Conservation (phyloP, 2,329 filamentous ascomycete genomes). For the Pseudopithomyces chartarum region DNA sequence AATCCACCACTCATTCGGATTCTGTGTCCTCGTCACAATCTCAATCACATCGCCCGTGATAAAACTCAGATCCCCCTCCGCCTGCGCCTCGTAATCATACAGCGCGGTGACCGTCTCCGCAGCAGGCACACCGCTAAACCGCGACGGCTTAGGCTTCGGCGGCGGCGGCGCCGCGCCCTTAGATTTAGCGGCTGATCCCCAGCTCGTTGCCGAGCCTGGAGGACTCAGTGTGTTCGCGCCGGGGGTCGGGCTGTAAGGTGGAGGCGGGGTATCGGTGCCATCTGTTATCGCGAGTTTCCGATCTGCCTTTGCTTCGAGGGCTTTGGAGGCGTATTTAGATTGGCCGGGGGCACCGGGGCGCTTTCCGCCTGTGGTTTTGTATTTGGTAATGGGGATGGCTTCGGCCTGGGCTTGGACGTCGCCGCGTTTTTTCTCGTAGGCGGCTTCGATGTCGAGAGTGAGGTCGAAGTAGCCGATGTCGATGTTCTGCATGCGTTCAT, state of each 20-base stretch:
- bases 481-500: constrained; percentile 96
- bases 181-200: constrained; percentile 52
- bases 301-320: constrained; percentile 42
- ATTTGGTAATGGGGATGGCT: constrained; percentile 81
- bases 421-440: constrained; percentile 86
- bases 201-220: constrained; percentile 41
- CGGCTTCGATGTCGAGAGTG: constrained; percentile 86
- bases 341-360: constrained; percentile 36
- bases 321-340: constrained; percentile 47
- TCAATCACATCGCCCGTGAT: constrained; percentile 87
- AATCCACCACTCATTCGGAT: constrained; percentile 97
- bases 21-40: constrained; percentile 79
- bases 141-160: constrained; percentile 68
- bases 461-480: constrained; percentile 98
- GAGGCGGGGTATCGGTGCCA: constrained; percentile 43
- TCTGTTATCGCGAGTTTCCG: constrained; percentile 38
- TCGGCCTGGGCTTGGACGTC: constrained; percentile 87
- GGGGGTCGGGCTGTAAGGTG: constrained; percentile 46
- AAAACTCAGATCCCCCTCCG: constrained; percentile 92
- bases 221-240: constrained; percentile 28
- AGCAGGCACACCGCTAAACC: constrained; percentile 67
- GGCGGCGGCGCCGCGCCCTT: constrained; percentile 57
- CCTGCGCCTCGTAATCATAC: constrained; percentile 96
- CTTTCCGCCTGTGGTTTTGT: constrained; percentile 79
- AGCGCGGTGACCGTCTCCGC: constrained; percentile 85